Evolutionary conservation across 768 basidiomycete genomes (phyloP).

Genomic region (Leccinum sublutescens): DNA sequence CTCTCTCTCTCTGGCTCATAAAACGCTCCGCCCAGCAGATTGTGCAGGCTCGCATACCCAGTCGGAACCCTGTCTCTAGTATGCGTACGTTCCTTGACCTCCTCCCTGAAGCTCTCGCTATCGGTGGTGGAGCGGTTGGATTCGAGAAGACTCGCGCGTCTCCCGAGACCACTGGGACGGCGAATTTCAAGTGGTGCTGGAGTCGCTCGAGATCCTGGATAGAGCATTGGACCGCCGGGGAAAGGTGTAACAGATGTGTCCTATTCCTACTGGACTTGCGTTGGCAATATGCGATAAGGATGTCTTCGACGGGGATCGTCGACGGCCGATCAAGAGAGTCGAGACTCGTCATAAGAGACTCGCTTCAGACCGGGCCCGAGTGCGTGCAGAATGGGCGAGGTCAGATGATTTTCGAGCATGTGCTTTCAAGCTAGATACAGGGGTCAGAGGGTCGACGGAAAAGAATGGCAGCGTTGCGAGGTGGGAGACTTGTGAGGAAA

Average conservation of each 20-base stretch:
- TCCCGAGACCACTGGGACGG: constrained; percentile 31
- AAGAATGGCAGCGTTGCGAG: constrained; percentile 27
- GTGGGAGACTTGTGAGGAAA: neutral
- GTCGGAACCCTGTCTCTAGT: neutral
- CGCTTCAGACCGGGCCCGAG: constrained; percentile 26
- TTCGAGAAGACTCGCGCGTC: constrained; percentile 29
- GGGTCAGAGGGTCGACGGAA: constrained; percentile 22
- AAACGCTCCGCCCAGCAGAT: constrained; percentile 16
- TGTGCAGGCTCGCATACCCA: constrained; percentile 19
- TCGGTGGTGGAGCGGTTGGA: constrained; percentile 13
- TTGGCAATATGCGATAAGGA: constrained; percentile 4
- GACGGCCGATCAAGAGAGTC: constrained; percentile 25
- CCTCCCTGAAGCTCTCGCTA: constrained; percentile 6
- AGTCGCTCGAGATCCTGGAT: constrained; percentile 24
- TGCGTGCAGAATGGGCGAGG: constrained; percentile 14
- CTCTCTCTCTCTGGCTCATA: neutral
- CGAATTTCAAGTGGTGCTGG: constrained; percentile 29
- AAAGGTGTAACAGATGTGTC: constrained; percentile 11
- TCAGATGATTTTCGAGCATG: neutral
- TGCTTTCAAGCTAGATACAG: neutral
- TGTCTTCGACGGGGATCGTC: constrained; percentile 19
- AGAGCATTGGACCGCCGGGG: constrained; percentile 9
- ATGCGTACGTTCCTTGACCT: neutral
- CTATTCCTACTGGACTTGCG: constrained; percentile 14
- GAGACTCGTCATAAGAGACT: constrained; percentile 30